These are phyloP conservation scores for Paracorniculantispora psalliotae DNA, from an alignment of 2,329 filamentous ascomycete species.

Conservation along the genomic window DNA sequence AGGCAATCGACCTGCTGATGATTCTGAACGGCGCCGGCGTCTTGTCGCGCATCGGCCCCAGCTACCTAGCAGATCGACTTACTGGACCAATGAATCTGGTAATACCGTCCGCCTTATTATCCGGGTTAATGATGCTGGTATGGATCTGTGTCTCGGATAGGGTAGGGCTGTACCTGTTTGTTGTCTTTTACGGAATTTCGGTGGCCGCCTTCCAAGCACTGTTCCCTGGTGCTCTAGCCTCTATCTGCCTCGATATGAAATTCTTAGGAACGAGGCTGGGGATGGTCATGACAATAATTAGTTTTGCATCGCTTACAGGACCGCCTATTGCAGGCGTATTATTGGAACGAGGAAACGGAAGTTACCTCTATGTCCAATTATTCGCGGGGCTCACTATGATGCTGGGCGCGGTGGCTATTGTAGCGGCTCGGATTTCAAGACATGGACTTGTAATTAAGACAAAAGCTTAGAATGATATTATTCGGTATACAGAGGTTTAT, in stretches of 20 bases:
- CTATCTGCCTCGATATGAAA: neutral
- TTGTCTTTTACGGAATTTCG: neutral
- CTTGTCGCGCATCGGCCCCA: slow-evolving; percentile 48
- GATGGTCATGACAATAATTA: neutral
- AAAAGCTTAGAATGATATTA: neutral
- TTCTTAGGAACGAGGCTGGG: neutral
- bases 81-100: slow-evolving; percentile 54
- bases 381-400: neutral
- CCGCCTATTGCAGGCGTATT: neutral
- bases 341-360: neutral
- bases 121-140: neutral
- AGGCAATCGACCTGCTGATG: slow-evolving; percentile 45
- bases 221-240: neutral
- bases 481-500: neutral
- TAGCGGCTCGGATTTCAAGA: neutral
- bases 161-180: neutral
- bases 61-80: slow-evolving; percentile 48
- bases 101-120: slow-evolving; percentile 40
- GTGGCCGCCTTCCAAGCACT: neutral
- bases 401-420: neutral
- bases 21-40: slow-evolving; percentile 57
- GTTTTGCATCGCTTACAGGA: neutral
- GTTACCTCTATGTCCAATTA: neutral
- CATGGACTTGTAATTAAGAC: neutral
- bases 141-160: neutral